Conservation (phyloP, 768 basidiomycete genomes). For the Lyophyllum atratum region DNA sequence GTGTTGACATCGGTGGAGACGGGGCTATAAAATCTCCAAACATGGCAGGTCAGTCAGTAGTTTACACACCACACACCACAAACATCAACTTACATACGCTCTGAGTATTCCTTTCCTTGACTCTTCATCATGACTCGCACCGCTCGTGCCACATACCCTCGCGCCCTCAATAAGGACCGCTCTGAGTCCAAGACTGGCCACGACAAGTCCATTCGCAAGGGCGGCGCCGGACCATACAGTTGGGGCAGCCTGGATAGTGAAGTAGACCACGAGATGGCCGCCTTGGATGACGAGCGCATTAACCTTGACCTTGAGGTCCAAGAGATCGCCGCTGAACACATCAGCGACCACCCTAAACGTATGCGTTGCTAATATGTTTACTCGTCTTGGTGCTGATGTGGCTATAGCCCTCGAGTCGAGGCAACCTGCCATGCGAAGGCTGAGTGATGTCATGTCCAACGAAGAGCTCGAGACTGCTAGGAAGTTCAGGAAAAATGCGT, state of each 20-base stretch:
- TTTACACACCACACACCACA: background rate
- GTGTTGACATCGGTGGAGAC: slow-evolving; percentile 19
- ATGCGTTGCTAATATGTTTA: background rate
- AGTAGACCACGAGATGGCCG: slow-evolving; percentile 49
- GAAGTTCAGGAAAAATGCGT: slow-evolving; percentile 71
- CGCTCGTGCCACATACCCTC: slow-evolving; percentile 68
- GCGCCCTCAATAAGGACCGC: slow-evolving; percentile 75
- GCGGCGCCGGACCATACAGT: slow-evolving; percentile 80
- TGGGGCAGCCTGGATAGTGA: slow-evolving; percentile 80
- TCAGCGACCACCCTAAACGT: slow-evolving; percentile 21
- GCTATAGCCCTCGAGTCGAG: slow-evolving; percentile 25
- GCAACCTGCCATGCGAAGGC: slow-evolving; percentile 34
- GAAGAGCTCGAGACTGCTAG: slow-evolving; percentile 67
- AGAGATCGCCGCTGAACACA: slow-evolving; percentile 11
- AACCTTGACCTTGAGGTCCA: too few relatives aligned
- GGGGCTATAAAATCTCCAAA: slow-evolving; percentile 21
- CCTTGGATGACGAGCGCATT: too few relatives aligned
- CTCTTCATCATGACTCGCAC: slow-evolving; percentile 73
- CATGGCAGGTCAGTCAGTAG: background rate
- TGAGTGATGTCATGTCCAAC: slow-evolving; percentile 48
- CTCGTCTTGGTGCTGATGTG: background rate
- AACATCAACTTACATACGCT: background rate
- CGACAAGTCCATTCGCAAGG: slow-evolving; percentile 71
- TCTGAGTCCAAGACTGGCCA: slow-evolving; percentile 78
- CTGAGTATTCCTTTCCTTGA: background rate